A percentile compares a stretch with the other conserved stretches of the same genome.
phyloP scores from a whole-genome alignment of 441 rosid genomes.

The Brassica balearica region DNA sequence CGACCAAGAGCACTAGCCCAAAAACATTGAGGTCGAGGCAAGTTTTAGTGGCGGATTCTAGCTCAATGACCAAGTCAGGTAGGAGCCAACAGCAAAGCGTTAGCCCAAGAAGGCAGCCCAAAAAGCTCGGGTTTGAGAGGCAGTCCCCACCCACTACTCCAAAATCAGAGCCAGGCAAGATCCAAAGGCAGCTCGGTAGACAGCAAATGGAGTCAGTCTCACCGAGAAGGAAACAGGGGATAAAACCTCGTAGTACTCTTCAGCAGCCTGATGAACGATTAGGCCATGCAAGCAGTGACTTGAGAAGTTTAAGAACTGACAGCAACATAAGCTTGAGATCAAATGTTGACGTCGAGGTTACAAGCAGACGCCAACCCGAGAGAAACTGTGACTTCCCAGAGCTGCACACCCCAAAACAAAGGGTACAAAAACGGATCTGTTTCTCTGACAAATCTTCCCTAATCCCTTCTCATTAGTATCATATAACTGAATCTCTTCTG shows the following conservation, averaged over 20 bases:
- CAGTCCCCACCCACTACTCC: conserved; percentile 50
- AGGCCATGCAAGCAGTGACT: conserved; percentile 53
- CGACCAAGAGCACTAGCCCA: conserved; percentile 46
- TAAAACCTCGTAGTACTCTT: conserved; percentile 45
- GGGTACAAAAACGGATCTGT: too few relatives aligned
- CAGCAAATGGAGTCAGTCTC: conserved; percentile 57
- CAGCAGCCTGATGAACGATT: conserved; percentile 54
- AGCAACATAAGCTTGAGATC: conserved; percentile 59
- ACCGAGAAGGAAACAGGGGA: conserved; percentile 49
- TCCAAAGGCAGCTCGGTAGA: conserved; percentile 53
- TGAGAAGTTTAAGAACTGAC: conserved; percentile 64
- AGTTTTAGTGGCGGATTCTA: conserved; percentile 47
- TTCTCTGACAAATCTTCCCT: too few relatives aligned
- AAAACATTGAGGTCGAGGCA: conserved; percentile 45
- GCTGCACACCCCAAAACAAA: conserved; percentile 40
- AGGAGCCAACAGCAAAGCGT: conserved; percentile 53
- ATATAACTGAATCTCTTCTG: conserved; percentile 32
- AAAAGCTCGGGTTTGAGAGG: conserved; percentile 59
- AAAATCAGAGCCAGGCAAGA: conserved; percentile 54
- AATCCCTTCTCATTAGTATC: not conserved
- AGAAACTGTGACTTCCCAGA: conserved; percentile 47
- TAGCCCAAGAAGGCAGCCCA: conserved; percentile 58
- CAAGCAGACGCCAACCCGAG: conserved; percentile 48
- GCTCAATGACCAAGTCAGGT: conserved; percentile 41
- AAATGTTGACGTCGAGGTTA: conserved; percentile 62